Conservation (phyloP, 2,329 filamentous ascomycete species). For the Neopestalotiopsis sp. region DNA sequence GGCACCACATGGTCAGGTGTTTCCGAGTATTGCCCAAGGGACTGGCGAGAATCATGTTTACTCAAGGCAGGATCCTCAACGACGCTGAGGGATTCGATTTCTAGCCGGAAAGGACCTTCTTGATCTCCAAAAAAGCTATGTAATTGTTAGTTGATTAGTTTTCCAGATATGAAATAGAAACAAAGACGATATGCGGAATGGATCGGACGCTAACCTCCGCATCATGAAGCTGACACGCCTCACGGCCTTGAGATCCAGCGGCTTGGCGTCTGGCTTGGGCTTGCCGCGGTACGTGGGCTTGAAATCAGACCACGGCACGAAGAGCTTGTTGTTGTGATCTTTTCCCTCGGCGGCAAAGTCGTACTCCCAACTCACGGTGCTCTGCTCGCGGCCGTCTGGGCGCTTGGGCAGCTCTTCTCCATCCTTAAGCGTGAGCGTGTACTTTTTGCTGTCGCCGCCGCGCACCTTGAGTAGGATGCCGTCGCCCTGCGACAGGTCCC, state of each 20-base stretch:
- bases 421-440: constrained; percentile 77
- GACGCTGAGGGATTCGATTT: constrained; percentile 60
- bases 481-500: constrained; percentile 68
- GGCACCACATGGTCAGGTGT: neutral
- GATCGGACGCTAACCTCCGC: constrained; percentile 65
- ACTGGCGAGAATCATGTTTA: neutral
- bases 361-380: constrained; percentile 75
- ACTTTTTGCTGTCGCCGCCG: constrained; percentile 66
- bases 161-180: no score
- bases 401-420: constrained; percentile 59
- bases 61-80: neutral
- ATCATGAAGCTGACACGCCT: constrained; percentile 79
- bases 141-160: constrained; percentile 21
- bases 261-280: constrained; percentile 62
- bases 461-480: constrained; percentile 62
- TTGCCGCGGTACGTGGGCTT: constrained; percentile 76
- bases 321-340: constrained; percentile 44
- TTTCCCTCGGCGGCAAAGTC: constrained; percentile 55
- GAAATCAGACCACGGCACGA: constrained; percentile 68
- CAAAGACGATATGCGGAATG: neutral
- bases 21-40: neutral
- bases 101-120: constrained; percentile 68
- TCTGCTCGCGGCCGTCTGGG: constrained; percentile 72
- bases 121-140: constrained; percentile 78
- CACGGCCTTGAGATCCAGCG: constrained; percentile 63